Evolutionary conservation across 2,329 filamentous ascomycete genomes (phyloP).

Genomic region (Ustulina deusta): DNA sequence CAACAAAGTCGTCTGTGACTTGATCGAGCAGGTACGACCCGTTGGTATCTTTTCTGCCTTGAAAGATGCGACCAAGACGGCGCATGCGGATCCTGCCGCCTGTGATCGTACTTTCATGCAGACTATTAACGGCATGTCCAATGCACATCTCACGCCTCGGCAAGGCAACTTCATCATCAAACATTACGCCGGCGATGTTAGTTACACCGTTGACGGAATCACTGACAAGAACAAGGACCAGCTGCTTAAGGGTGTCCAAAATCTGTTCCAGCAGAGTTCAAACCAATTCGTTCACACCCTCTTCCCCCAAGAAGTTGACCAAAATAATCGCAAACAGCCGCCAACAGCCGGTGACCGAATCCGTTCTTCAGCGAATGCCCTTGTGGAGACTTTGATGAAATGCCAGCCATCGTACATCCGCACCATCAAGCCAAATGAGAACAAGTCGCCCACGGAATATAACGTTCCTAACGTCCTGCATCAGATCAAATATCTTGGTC

Average conservation of each 20-base stretch:
- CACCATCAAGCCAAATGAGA: conserved; percentile 99
- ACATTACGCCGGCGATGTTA: conserved; percentile 97
- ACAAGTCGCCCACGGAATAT: conserved; percentile 95
- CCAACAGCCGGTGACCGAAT: conserved; percentile 98
- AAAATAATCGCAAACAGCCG: conserved; percentile 93
- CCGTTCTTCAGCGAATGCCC: conserved; percentile 90
- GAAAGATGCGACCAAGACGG: conserved; percentile 98
- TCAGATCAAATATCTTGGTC: conserved; percentile 98
- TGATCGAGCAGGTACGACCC: conserved; percentile 92
- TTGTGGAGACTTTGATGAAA: conserved; percentile 96
- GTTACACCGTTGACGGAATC: conserved; percentile 94
- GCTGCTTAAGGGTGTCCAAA: conserved; percentile 91
- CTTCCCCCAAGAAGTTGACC: conserved; percentile 93
- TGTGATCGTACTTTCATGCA: conserved; percentile 97
- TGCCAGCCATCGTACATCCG: conserved; percentile 97
- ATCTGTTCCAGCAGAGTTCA: conserved; percentile 83
- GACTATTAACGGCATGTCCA: conserved; percentile 88
- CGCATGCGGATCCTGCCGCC: conserved; percentile 92
- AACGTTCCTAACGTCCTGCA: conserved; percentile 93
- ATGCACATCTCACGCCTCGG: conserved; percentile 89
- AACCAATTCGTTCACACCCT: conserved; percentile 89
- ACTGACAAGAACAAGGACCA: conserved; percentile 99
- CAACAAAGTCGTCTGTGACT: conserved; percentile 97
- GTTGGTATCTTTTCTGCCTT: conserved; percentile 94
- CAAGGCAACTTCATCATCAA: conserved; percentile 99